Conservation (phyloP, 1,284 basidiomycete genomes). For the Gomphus bonarii region DNA sequence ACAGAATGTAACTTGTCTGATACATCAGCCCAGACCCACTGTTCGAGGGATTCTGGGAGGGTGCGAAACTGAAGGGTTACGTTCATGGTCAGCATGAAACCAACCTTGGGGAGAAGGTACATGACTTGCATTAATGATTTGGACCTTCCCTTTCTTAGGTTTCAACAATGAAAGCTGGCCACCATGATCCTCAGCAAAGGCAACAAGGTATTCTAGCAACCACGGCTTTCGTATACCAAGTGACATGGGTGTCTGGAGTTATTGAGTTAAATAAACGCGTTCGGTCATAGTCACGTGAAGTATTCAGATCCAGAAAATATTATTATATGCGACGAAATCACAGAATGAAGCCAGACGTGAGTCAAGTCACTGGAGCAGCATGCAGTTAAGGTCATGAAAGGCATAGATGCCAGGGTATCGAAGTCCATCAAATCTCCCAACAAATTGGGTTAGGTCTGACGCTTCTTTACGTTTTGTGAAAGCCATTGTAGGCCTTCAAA, state of each 20-base stretch:
- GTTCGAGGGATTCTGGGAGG: conserved; percentile 20
- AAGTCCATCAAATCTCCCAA: not conserved
- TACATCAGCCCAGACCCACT: conserved; percentile 34
- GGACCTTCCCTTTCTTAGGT: conserved; percentile 34
- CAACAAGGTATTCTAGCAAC: conserved; percentile 40
- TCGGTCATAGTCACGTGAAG: conserved; percentile 6
- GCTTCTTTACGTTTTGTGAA: conserved; percentile 91
- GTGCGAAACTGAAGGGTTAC: conserved; percentile 23
- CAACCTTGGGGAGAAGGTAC: not conserved
- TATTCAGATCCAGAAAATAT: not conserved
- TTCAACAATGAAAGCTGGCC: conserved; percentile 26
- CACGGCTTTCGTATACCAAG: conserved; percentile 34
- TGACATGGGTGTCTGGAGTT: conserved; percentile 23
- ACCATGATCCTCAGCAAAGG: conserved; percentile 38
- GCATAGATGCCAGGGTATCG: conserved; percentile 10
- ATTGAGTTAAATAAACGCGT: not conserved
- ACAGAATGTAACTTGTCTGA: conserved; percentile 32
- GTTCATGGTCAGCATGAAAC: not conserved
- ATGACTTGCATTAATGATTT: conserved; percentile 35
- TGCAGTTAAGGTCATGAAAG: conserved; percentile 8
- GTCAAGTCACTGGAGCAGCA: not conserved
- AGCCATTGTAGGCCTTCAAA: conserved; percentile 96
- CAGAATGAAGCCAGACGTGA: conserved; percentile 3
- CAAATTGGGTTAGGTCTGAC: conserved; percentile 43
- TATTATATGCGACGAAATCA: not conserved